Percentiles rank a stretch among this genome's conserved stretches.
Conservation (phyloP, 352 stramenopile species). For the Pythium aquatile region DNA sequence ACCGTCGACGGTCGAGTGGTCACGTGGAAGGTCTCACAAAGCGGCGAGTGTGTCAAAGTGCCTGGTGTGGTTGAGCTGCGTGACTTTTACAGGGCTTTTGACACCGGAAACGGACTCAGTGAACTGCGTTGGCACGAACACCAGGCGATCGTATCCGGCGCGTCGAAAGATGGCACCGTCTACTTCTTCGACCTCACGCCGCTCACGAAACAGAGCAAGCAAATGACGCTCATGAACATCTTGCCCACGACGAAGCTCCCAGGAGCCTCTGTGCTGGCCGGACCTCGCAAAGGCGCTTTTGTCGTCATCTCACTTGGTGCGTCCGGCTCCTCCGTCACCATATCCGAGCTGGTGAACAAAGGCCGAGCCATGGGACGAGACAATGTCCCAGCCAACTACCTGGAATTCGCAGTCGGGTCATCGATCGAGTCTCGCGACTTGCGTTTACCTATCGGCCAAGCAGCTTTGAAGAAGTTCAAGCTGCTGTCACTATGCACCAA, state of each 20-base stretch:
- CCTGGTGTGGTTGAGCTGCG: constrained; percentile 44
- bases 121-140: constrained; percentile 65
- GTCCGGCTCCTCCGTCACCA: constrained; percentile 36
- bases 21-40: constrained; percentile 66
- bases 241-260: constrained; percentile 55
- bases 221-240: constrained; percentile 37
- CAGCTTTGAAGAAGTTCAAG: constrained; percentile 54
- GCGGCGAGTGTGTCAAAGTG: constrained; percentile 30
- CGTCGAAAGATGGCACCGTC: constrained; percentile 59
- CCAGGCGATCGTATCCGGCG: constrained; percentile 53
- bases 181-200: constrained; percentile 68
- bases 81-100: constrained; percentile 56
- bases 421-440: constrained; percentile 56
- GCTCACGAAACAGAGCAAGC: constrained; percentile 50
- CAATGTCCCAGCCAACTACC: constrained; percentile 52
- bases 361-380: constrained; percentile 46
- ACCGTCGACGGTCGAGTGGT: constrained; percentile 60
- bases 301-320: constrained; percentile 44
- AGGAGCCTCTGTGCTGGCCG: constrained; percentile 38
- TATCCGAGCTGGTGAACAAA: constrained; percentile 65
- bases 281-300: constrained; percentile 45
- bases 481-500: constrained; percentile 43
- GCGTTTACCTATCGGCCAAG: constrained; percentile 11
- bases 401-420: constrained; percentile 46
- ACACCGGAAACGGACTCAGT: constrained; percentile 50